Base-by-base conservation (phyloP, 176 grass and related monocot genomes). In the Chloris gayana region DNA sequence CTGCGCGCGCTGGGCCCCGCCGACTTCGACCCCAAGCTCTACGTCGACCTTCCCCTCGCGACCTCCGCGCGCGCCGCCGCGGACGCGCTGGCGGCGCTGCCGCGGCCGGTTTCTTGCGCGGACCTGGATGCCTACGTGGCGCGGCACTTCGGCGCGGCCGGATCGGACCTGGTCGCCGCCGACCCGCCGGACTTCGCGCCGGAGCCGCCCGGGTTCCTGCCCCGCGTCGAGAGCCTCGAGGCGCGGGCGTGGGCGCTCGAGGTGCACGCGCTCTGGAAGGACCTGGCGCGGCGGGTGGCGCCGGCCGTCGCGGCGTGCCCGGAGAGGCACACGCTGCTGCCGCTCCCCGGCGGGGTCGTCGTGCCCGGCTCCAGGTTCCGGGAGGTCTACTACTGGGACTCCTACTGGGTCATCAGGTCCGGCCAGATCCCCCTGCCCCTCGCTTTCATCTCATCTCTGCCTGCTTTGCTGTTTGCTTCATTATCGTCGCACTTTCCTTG, bases 341-440 rank as follows among this genome's bases (percentile, higher is more conserved):
- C 93, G 69, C 81, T 99, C n/a, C 90, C 88, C 3, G 64, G 69
- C 14, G 38, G 72, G 42, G 86, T 83, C 58, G 83, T 99, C 58
- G 72, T 95, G 47, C 96, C 96, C 6, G 96, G 96, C 0, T 85
- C 96, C 38, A 76, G 96, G 80, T 99, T 95, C 69, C 78, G 87
- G 47, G 96, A 99, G 84, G 90, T 99, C 80, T 99, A 99, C 86
- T 99, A 99, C 76, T 99, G 96, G 93, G 93, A 99, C 53, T 93
- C 96, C 65, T 99, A 95, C 69, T 99, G 96, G 96, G 38, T 83
- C 72, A 37, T 95, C 67, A 99, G 96, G 96, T 99, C 33, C 35
- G 33, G 0, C 3, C 77, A 26, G 17, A 1, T 30, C 42, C 71
- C n/a, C n/a, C n/a, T n/a, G 9, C 41, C 9, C 30, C 15, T 32